phyloP scores from a whole-genome alignment of 495 filamentous ascomycete species.

The Amphirosellinia nigrospora region DNA sequence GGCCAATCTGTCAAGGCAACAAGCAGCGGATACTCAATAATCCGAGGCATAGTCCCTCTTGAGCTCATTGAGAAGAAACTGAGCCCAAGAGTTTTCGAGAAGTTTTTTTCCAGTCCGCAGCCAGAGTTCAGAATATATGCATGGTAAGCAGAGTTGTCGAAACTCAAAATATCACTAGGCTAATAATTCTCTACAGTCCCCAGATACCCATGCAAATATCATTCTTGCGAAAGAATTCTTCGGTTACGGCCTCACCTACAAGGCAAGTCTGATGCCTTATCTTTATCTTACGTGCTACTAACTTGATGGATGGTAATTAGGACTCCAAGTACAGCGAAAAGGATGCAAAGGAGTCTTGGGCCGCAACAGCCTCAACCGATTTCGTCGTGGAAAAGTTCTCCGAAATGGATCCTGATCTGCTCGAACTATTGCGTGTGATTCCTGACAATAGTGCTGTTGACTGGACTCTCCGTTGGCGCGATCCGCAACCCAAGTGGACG shows the following conservation, averaged over 20 bases:
- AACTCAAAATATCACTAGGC: background rate
- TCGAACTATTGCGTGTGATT: background rate
- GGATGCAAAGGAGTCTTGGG: slow-evolving; percentile 2
- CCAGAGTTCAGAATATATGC: slow-evolving; percentile 9
- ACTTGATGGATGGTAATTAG: background rate
- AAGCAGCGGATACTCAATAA: slow-evolving; percentile 52
- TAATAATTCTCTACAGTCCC: background rate
- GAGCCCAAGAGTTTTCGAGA: background rate
- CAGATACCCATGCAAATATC: slow-evolving; percentile 3
- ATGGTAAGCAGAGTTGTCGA: background rate
- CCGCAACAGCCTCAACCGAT: background rate
- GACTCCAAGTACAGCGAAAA: background rate
- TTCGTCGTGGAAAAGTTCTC: slow-evolving; percentile 1
- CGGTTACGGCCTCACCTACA: background rate
- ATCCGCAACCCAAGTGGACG: slow-evolving; percentile 65
- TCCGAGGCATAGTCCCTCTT: slow-evolving; percentile 23
- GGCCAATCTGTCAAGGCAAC: slow-evolving; percentile 48
- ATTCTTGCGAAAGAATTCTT: background rate
- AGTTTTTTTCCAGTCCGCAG: background rate
- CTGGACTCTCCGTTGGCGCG: slow-evolving; percentile 67
- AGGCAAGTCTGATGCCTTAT: background rate
- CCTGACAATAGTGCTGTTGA: slow-evolving; percentile 35
- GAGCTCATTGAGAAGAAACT: background rate
- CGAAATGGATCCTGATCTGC: background rate
- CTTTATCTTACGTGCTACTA: background rate